phyloP scores from a whole-genome alignment of 495 filamentous ascomycete genomes.

The Tetracladium setigerum region DNA sequence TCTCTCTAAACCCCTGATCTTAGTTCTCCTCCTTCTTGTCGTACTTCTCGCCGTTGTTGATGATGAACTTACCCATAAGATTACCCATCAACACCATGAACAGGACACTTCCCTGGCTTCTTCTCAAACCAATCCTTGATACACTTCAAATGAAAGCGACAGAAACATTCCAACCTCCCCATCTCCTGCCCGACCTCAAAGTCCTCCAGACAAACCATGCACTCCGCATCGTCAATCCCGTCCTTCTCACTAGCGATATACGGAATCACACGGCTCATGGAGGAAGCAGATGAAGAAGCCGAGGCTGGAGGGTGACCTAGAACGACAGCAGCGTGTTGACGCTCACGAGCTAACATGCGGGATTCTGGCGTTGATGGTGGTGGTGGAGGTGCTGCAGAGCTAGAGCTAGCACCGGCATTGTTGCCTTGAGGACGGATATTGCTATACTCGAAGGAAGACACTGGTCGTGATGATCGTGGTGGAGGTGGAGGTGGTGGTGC shows the following conservation, averaged over 20 bases:
- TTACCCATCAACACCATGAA: conserved; percentile 41
- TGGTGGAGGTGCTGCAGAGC: background rate
- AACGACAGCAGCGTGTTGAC: conserved; percentile 11
- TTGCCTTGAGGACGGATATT: background rate
- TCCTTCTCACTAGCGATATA: conserved; percentile 91
- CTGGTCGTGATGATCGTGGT: background rate
- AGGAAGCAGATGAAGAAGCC: conserved; percentile 3
- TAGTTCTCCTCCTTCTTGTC: background rate
- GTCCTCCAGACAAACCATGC: conserved; percentile 94
- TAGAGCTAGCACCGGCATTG: background rate
- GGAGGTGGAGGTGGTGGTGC: background rate
- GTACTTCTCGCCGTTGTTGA: no score
- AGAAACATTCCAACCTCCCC: conserved; percentile 84
- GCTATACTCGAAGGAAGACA: background rate
- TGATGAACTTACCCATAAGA: no score
- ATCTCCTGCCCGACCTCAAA: conserved; percentile 79
- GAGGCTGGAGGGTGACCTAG: conserved; percentile 19
- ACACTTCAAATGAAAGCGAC: conserved; percentile 77
- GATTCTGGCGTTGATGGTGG: conserved; percentile 13
- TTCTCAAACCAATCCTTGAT: conserved; percentile 48
- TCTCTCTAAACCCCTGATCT: background rate
- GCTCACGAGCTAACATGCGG: conserved; percentile 7
- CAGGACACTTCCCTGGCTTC: conserved; percentile 45
- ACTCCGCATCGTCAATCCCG: conserved; percentile 75
- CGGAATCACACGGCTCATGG: conserved; percentile 31